A percentile compares a stretch with the other conserved stretches of the same genome.
These are phyloP conservation scores for Pichia cephalocereana DNA, from an alignment of 805 yeast genomes.

Conservation along the genomic window DNA sequence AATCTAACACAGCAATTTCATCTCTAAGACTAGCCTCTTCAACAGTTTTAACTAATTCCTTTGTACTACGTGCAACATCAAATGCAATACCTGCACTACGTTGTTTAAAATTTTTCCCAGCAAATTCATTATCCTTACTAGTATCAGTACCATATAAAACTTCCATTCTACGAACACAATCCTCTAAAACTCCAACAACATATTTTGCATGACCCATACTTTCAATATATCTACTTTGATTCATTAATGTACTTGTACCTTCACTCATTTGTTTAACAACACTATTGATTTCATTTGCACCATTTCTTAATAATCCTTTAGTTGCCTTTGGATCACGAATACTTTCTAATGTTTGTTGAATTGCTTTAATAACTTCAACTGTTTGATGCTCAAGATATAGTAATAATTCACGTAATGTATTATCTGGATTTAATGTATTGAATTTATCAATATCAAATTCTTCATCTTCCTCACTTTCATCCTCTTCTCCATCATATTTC, in stretches of 20 bases:
- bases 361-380: slow-evolving; percentile 80
- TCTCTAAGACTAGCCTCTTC: slow-evolving; percentile 88
- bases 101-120: slow-evolving; percentile 85
- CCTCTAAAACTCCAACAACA: slow-evolving; percentile 80
- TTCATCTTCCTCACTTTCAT: slow-evolving; percentile 16
- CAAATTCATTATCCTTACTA: slow-evolving; percentile 49
- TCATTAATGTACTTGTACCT: slow-evolving; percentile 82
- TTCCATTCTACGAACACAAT: slow-evolving; percentile 79
- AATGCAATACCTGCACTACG: slow-evolving; percentile 93
- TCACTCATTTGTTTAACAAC: slow-evolving; percentile 84
- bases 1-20: slow-evolving; percentile 75
- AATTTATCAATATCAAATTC: slow-evolving; percentile 62
- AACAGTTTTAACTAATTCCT: slow-evolving; percentile 90
- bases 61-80: slow-evolving; percentile 93
- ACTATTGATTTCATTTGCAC: slow-evolving; percentile 64
- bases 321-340: slow-evolving; percentile 72
- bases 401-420: slow-evolving; percentile 74
- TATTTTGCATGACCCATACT: slow-evolving; percentile 86
- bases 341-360: slow-evolving; percentile 70
- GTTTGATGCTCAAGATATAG: slow-evolving; percentile 89
- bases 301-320: slow-evolving; percentile 60
- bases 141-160: slow-evolving; percentile 43
- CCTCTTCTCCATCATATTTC: slow-evolving; percentile 9
- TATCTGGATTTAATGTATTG: slow-evolving; percentile 81
- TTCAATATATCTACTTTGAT: slow-evolving; percentile 75